Evolutionary conservation across 2,329 filamentous ascomycete species (phyloP), one percentile per base, ranked within the genome.

Genomic region (Aschersonia sp.): DNA sequence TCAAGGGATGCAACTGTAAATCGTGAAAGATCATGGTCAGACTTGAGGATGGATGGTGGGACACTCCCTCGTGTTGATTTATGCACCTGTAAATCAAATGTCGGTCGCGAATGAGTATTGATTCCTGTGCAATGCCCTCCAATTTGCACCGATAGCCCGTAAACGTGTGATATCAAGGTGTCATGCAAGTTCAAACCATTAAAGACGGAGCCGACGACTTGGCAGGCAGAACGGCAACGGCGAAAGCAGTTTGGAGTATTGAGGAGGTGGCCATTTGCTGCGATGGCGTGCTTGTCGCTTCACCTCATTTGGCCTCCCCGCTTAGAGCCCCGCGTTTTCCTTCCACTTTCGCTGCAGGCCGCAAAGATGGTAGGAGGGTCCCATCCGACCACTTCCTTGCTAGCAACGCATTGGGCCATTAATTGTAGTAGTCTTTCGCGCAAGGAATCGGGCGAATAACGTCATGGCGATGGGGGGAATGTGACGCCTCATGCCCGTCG

Each of bases 61-160:
- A 20, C 20, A 20, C 20, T 20, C 20, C 20, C 20, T 20, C 20
- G 20, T 20, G 20, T 20, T 20, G 20, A 20, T 20, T 20, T 20
- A 20, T 20, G 20, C 20, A 20, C 20, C 20, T 20, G 20, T 20
- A 20, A 69, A 69, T 62, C 65, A 55, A 61, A 70, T 51, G 59
- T 53, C 9, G 61, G 45, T 54, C 9, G 29, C 7, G 35, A 28
- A 5, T 10, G 30, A 45, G 44, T 35, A 12, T 20, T 28, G 28
- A 32, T 45, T 45, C 20, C 7, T 20, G 20, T 20, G 20, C 1
- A 20, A 20, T 20, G 20, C 20, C 1, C 20, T 20, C 20, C 20
- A 20, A 2, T 20, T 20, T 20, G 20, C 20, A 20, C 20, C 20
- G 20, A 20, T 20, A 20, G 20, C 20, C 20, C 20, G 20, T 20